Conservation (phyloP, 164 flowering plant genomes). For the Echeveria elegans region DNA sequence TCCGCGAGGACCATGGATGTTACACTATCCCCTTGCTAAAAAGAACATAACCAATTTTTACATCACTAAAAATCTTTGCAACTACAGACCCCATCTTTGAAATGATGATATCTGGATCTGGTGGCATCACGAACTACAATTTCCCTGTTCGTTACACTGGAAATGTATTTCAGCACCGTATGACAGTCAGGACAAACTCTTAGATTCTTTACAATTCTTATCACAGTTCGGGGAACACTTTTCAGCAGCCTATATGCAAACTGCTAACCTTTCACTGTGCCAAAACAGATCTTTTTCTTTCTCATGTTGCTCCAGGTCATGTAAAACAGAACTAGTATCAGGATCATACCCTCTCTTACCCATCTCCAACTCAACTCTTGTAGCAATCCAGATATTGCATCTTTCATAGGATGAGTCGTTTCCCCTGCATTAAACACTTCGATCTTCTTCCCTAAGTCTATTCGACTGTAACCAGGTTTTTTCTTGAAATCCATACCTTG, state of each 20-base stretch:
- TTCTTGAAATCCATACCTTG: slow-evolving; percentile 37
- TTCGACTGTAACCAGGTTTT: slow-evolving; percentile 67
- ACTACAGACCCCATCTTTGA: slow-evolving; percentile 57
- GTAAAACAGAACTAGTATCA: slow-evolving; percentile 60
- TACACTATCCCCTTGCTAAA: neutral
- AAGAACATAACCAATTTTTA: neutral
- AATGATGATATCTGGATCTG: slow-evolving; percentile 75
- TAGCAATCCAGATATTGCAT: slow-evolving; percentile 44
- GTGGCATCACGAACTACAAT: slow-evolving; percentile 65
- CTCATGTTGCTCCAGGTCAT: slow-evolving; percentile 64
- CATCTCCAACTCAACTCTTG: slow-evolving; percentile 53
- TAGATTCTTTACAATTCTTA: slow-evolving; percentile 65
- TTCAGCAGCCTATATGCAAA: slow-evolving; percentile 73
- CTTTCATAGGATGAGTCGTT: slow-evolving; percentile 42
- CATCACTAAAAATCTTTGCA: slow-evolving; percentile 72
- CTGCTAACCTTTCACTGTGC: slow-evolving; percentile 80
- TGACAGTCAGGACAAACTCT: slow-evolving; percentile 81
- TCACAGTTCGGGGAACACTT: slow-evolving; percentile 43
- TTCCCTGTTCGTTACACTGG: slow-evolving; percentile 40
- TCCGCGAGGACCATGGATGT: neutral
- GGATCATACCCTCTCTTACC: slow-evolving; percentile 73
- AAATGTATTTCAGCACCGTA: slow-evolving; percentile 43
- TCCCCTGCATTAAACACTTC: slow-evolving; percentile 71
- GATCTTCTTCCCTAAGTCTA: slow-evolving; percentile 54
- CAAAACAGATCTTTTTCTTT: slow-evolving; percentile 59